Evolutionary conservation across 805 yeast genomes (phyloP), one percentile per base, ranked within the genome.

Genomic region (Pichia gijzeniarum): DNA sequence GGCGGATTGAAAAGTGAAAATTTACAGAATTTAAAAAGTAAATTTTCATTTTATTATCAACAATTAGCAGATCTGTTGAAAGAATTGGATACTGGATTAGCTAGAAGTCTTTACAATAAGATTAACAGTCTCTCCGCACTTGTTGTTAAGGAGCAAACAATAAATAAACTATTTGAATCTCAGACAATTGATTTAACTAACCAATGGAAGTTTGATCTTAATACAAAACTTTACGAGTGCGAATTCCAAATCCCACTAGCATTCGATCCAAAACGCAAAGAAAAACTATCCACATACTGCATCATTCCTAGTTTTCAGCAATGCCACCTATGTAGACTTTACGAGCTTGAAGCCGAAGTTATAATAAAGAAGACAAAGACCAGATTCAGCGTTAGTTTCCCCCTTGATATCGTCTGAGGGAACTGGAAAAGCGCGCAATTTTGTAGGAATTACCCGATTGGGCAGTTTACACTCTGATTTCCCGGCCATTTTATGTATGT

Each of bases 281-380:
- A 38, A 4, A 48, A 46, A 21, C 28, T 47, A 9, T 35, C 36
- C 0, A 27, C 44, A 7, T 37, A 35, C n/a, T 53, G 46, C 17
- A 37, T 53, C 2, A 25, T 43, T 1, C 55, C 54, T 19, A 46
- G 47, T 16, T 53, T 53, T 17, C 53, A 52, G 34, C 43, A 44
- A 10, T 53, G 57, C 33, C 41, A 45, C n/a, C 21, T 53, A 3
- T 18, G 41, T n/a, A 43, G 57, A 31, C 35, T 41, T 9, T 53
- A 53, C 38, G 43, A 37, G 34, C 34, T 50, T 6, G 50, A 44
- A 9, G 12, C 52, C 8, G 53, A 52, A 35, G 14, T 52, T 18
- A n/a, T 17, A 3, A 35, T 33, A 1, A 48, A 46, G 22, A 51
- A 45, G 19, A 45, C 50, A 12, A 51, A 44, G n/a, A 33, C 31